Percentiles rank a stretch among this genome's conserved stretches.
Conservation (phyloP, 768 basidiomycete genomes). For the Tulasnella sp. region DNA sequence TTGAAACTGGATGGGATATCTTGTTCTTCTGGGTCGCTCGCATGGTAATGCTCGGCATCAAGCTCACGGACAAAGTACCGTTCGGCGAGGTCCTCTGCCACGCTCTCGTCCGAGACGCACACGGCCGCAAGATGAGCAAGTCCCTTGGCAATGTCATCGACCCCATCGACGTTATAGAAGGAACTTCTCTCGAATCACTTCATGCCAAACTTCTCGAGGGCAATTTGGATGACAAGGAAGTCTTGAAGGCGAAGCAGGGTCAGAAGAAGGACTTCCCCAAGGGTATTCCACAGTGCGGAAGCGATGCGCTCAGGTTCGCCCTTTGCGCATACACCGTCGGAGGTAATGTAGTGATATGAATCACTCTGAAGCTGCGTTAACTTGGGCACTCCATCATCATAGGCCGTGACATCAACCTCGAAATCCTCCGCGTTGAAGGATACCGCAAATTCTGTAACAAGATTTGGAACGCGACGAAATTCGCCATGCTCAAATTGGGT, state of each 20-base stretch:
- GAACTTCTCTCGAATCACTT: slow-evolving; percentile 69
- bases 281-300: slow-evolving; percentile 98
- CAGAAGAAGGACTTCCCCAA: slow-evolving; percentile 99
- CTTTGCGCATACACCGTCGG: slow-evolving; percentile 91
- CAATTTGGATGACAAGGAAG: slow-evolving; percentile 91
- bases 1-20: slow-evolving; percentile 99
- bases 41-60: slow-evolving; percentile 90
- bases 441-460: slow-evolving; percentile 99
- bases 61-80: slow-evolving; percentile 85
- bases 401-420: slow-evolving; percentile 97
- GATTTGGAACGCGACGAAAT: slow-evolving; percentile 98
- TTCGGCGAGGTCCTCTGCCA: slow-evolving; percentile 96
- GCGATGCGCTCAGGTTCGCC: slow-evolving; percentile 92
- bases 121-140: slow-evolving; percentile 99
- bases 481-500: slow-evolving; percentile 97
- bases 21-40: slow-evolving; percentile 99
- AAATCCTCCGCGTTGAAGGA: slow-evolving; percentile 92
- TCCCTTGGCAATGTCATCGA: slow-evolving; percentile 97
- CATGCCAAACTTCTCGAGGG: slow-evolving; percentile 85
- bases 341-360: slow-evolving; percentile 46
- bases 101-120: slow-evolving; percentile 98
- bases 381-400: background rate
- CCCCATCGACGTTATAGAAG: slow-evolving; percentile 91
- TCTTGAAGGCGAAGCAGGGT: slow-evolving; percentile 82
- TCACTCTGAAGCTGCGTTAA: background rate